phyloP scores from a whole-genome alignment of 352 stramenopile genomes.

The Globisporangium okanoganense region DNA sequence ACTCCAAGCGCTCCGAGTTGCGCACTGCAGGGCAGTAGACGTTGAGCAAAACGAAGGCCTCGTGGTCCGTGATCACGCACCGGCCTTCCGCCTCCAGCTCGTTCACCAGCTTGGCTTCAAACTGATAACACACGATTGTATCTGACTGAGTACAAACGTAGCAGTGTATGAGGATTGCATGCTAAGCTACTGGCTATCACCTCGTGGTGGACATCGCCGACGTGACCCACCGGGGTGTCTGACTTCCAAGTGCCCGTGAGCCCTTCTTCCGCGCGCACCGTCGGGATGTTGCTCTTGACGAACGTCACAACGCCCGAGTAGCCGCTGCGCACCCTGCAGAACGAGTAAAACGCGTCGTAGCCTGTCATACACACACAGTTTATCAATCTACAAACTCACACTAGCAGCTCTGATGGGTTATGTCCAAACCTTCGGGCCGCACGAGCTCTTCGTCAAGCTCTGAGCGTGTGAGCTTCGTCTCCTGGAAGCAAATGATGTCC shows the following conservation, averaged over 20 bases:
- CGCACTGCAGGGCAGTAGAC: conserved; percentile 82
- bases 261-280: conserved; percentile 65
- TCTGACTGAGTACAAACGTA: background rate
- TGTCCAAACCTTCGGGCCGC: conserved; percentile 47
- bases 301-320: conserved; percentile 85
- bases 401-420: too few species aligned
- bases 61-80: conserved; percentile 85
- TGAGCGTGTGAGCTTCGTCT: conserved; percentile 83
- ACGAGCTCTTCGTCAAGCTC: conserved; percentile 79
- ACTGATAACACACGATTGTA: conserved; percentile 14
- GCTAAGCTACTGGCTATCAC: conserved; percentile 21
- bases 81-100: conserved; percentile 78
- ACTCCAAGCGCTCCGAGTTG: conserved; percentile 70
- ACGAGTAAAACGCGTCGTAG: conserved; percentile 85
- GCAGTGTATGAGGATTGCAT: background rate
- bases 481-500: conserved; percentile 81
- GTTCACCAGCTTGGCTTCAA: conserved; percentile 47
- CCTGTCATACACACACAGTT: conserved; percentile 31
- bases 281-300: conserved; percentile 42
- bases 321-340: conserved; percentile 53
- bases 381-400: background rate
- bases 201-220: conserved; percentile 43
- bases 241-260: conserved; percentile 59
- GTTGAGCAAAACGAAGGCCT: conserved; percentile 88
- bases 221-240: conserved; percentile 51